Evolutionary conservation across 139 green algal species (phyloP).

Genomic region (Tetradesmus obliquus): DNA sequence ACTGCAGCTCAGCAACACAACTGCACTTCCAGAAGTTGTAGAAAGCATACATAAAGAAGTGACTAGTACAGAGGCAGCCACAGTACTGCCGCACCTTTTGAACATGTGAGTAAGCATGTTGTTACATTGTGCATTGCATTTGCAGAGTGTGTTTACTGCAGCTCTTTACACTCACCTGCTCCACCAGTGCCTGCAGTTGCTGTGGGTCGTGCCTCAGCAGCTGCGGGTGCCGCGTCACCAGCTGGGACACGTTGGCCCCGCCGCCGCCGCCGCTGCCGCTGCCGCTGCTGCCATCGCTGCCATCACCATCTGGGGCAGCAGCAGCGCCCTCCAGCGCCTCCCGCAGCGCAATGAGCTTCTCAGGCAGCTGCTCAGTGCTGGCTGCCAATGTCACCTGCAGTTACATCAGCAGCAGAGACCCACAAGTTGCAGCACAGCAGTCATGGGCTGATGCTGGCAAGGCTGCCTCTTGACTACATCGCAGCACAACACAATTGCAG

Average conservation of each 20-base stretch:
- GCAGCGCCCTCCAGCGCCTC: background rate
- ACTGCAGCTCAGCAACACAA: no score
- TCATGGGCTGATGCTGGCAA: background rate
- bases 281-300: background rate
- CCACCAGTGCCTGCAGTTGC: background rate
- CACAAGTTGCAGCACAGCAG: background rate
- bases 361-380: background rate
- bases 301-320: background rate
- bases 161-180: background rate
- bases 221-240: slow-evolving; percentile 15
- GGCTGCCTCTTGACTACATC: background rate
- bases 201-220: slow-evolving; percentile 3
- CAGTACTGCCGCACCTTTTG: no score
- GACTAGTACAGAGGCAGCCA: no score
- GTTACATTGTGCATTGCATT: no score
- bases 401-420: background rate
- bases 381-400: background rate
- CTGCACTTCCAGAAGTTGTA: no score
- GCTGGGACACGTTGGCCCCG: slow-evolving; percentile 9
- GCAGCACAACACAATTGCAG: background rate
- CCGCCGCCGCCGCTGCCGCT: background rate
- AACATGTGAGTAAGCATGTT: no score
- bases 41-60: no score
- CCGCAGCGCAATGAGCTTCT: slow-evolving; percentile 25
- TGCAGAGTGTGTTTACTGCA: no score